Evolutionary conservation across 1,284 basidiomycete genomes (phyloP), one percentile per base, ranked within the genome.

Genomic region (Phellinidium pouzarii): DNA sequence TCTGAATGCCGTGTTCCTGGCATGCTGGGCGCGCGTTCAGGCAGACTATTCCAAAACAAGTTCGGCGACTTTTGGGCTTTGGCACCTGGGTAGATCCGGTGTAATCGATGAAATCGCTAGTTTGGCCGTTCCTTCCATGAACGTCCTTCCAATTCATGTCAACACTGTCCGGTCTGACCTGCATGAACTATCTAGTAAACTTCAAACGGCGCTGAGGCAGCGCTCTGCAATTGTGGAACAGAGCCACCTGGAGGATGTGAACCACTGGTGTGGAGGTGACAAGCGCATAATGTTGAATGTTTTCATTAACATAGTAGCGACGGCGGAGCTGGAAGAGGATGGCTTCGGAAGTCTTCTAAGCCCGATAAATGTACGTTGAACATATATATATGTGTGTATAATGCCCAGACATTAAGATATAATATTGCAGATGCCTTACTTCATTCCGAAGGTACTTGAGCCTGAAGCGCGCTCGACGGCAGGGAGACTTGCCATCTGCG

Each of bases 81-180:
- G 75, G 71, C 74, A 77, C 52, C 69, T 68, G 14, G 71, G 75
- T 26, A 64, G 76, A 45, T 69, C 71, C 4, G 71, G 69, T 12
- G 55, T 66, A 5, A 44, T 65, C 27, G 53, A 62, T 25, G 65
- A 68, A 20, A 60, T 73, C 26, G 70, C 71, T 26, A 65, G 61
- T 27, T 57, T 77, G n/a, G 71, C 71, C 2, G 59, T 69, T 8
- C 75, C 76, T 22, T 75, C 73, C 57, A 68, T 74, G 62, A 77
- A 78, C 54, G 67, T 74, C n/a, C 57, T 77, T 19, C 75, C 75
- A 12, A 60, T 77, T 37, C 62, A 66, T 52, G 63, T 75, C 9
- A 45, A 58, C 4, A 60, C 56, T 27, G 55, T 61, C 14, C 42
- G 54, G 8, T 48, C 57, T 9, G 23, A 38, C n/a, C 27, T 44